Evolutionary conservation across 208 protist species (phyloP), one percentile per base, ranked within the genome.

Genomic region (Porcisia hertigi): DNA sequence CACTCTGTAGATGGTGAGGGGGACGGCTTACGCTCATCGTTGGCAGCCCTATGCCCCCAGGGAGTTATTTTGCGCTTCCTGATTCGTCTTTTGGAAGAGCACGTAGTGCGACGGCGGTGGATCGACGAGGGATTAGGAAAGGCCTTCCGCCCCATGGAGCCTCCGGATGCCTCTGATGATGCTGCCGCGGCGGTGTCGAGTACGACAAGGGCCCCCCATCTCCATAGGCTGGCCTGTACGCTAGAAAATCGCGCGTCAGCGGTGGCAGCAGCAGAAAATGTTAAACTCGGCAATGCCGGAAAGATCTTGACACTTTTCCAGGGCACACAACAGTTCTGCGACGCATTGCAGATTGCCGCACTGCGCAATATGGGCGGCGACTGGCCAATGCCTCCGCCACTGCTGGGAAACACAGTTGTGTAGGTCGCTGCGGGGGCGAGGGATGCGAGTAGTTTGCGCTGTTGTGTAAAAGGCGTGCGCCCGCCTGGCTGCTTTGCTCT

Each of bases 81-180:
- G 4, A 43, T 81, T 12, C 75, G 80, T 14, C 64, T 86, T 23
- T 57, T 88, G 7, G 65, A 30, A 8, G 77, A 83, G 36, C 78
- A 78, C 57, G 67, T 86, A 0, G 65, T 82, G 54, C 80, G 85
- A 1, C 77, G 81, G 5, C 62, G 57, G 34, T 86, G 81, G 85
- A 77, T 65, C 5, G 81, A 65, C 71, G n/a, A 69, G 34, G 23
- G 54, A 1, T 3, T 82, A 0, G 76, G 78, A 4, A 69, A 82
- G 47, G 66, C 75, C 12, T 86, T 88, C 54, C 77, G 85, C 16
- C 78, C 80, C 12, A 65, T 77, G n/a, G 72, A 75, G 16, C 75
- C 80, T 0, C 18, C 12, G 0, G 14, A 59, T 58, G 36, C n/a
- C 60, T 11, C 20, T 3, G 65, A n/a, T 8, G 45, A 34, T n/a